Conservation (phyloP, 164 flowering plant genomes). For the Houttuynia cordata region DNA sequence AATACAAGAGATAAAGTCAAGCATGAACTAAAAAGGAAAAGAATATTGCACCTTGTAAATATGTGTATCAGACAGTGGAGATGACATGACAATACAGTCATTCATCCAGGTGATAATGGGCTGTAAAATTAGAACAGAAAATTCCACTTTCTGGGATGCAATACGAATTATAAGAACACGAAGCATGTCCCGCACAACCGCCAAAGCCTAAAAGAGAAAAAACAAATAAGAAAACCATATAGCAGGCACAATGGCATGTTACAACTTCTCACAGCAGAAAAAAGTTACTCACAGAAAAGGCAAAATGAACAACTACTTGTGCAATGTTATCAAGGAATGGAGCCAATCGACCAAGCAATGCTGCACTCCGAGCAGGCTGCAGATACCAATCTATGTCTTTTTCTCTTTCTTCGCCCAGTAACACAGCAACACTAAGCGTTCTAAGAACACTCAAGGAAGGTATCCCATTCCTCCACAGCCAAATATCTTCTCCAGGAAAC, state of each 20-base stretch:
- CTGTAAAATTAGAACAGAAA: constrained; percentile 48
- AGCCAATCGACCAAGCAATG: constrained; percentile 50
- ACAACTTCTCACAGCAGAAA: neutral
- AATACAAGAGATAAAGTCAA: neutral
- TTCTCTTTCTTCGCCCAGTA: constrained; percentile 72
- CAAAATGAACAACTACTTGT: constrained; percentile 63
- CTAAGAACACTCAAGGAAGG: constrained; percentile 67
- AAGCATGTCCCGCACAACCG: constrained; percentile 86
- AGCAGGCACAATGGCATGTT: neutral
- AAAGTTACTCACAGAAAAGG: constrained; percentile 56
- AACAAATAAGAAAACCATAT: neutral
- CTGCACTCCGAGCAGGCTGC: constrained; percentile 43
- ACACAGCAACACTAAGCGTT: constrained; percentile 56
- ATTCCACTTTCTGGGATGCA: constrained; percentile 47
- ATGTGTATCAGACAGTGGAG: constrained; percentile 46
- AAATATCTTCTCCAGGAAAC: constrained; percentile 77
- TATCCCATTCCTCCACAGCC: constrained; percentile 86
- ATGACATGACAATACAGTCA: constrained; percentile 28
- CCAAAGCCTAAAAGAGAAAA: constrained; percentile 44
- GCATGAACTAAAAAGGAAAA: neutral
- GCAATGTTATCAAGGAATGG: constrained; percentile 71
- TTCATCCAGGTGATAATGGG: constrained; percentile 58
- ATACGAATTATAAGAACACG: constrained; percentile 70
- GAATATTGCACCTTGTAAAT: constrained; percentile 59
- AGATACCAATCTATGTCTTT: constrained; percentile 71